These are phyloP conservation scores for Pyrrhoderma lamaoense DNA, from an alignment of 1,284 basidiomycete species.

Conservation along the genomic window DNA sequence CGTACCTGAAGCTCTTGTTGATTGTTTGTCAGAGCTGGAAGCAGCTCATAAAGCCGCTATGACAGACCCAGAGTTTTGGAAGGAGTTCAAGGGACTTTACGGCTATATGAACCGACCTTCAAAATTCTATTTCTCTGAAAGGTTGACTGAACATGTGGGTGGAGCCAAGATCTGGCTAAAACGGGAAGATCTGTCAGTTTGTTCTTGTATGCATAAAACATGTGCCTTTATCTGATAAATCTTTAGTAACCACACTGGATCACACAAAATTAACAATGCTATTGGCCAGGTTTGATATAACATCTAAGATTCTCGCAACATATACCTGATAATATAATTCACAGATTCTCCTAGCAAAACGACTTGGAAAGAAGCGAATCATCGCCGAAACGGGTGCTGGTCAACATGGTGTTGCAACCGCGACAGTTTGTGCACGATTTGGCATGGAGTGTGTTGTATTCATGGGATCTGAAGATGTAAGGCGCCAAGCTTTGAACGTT, in stretches of 20 bases:
- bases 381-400: constrained; percentile 99
- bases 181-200: constrained; percentile 83
- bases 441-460: constrained; percentile 94
- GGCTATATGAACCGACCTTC: constrained; percentile 80
- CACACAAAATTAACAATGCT: constrained; percentile 96
- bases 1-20: constrained; percentile 91
- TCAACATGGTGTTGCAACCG: constrained; percentile 98
- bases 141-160: constrained; percentile 60
- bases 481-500: constrained; percentile 92
- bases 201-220: background rate
- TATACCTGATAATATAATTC: constrained; percentile 9
- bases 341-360: constrained; percentile 84
- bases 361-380: constrained; percentile 93
- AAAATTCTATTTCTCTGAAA: constrained; percentile 63
- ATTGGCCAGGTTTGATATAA: constrained; percentile 64
- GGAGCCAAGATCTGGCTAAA: constrained; percentile 97
- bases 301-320: constrained; percentile 11
- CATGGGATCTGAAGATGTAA: constrained; percentile 99
- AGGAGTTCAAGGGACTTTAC: constrained; percentile 85
- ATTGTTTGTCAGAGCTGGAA: constrained; percentile 88
- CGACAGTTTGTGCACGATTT: constrained; percentile 96
- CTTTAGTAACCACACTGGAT: constrained; percentile 86
- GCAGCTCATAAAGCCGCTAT: constrained; percentile 83
- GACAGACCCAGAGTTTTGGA: constrained; percentile 87
- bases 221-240: background rate